A percentile compares a stretch with the other conserved stretches of the same genome.
phyloP scores from a whole-genome alignment of 2,329 filamentous ascomycete genomes.

The Trichoderma simmonsii region DNA sequence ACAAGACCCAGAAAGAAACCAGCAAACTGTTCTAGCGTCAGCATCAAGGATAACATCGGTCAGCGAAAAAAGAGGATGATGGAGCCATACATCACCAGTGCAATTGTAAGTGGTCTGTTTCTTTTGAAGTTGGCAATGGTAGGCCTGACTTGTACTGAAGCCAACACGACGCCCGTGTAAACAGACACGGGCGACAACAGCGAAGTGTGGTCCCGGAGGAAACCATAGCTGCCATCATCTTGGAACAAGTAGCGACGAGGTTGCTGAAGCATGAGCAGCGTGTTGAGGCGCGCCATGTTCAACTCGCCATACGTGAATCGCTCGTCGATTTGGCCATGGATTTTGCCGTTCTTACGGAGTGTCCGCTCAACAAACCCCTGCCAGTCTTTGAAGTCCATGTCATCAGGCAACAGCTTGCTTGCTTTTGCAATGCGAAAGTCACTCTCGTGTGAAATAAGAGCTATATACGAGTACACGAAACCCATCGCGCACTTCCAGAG shows the following conservation, averaged over 20 bases:
- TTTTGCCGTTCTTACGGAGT: not conserved
- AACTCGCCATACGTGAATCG: slow-evolving; percentile 18
- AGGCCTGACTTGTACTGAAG: slow-evolving; percentile 46
- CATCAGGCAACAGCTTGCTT: not conserved
- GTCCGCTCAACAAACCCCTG: not conserved
- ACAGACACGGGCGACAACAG: slow-evolving; percentile 36
- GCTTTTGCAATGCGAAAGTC: slow-evolving; percentile 12
- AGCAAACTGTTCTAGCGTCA: not conserved
- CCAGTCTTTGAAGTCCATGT: not conserved
- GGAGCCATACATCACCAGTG: slow-evolving; percentile 43
- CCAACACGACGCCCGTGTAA: slow-evolving; percentile 42
- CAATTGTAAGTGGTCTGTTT: slow-evolving; percentile 33
- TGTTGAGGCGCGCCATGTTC: slow-evolving; percentile 5
- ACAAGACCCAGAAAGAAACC: not conserved
- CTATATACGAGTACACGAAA: slow-evolving; percentile 13
- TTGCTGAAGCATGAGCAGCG: not conserved
- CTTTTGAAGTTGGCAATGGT: slow-evolving; percentile 30
- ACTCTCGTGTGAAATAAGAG: slow-evolving; percentile 2
- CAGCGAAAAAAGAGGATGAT: slow-evolving; percentile 36
- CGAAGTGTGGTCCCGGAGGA: slow-evolving; percentile 35
- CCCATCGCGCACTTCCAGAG: slow-evolving; percentile 2
- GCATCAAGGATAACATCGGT: not conserved
- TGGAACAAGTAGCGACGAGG: not conserved
- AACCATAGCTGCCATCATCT: not conserved
- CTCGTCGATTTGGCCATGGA: not conserved